Evolutionary conservation across 331 rosid species (phyloP).

Genomic region (Rhamnella rubrinervis): DNA sequence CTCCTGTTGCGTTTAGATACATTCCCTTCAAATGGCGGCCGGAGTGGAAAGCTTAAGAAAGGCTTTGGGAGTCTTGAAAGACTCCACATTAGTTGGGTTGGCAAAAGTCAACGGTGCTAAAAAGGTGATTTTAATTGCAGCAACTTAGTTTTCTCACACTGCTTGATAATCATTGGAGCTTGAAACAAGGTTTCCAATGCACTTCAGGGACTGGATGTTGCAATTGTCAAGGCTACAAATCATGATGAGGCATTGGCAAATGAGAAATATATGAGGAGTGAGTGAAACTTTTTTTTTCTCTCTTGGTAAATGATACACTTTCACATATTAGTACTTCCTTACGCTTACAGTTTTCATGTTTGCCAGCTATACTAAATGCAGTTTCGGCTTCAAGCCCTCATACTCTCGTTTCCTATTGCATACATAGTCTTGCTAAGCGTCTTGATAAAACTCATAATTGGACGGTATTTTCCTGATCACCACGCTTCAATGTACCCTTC

Average conservation of each 20-base stretch:
- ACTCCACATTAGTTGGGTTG: slow-evolving; percentile 89
- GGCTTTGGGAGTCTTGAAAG: slow-evolving; percentile 96
- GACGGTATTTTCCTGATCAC: slow-evolving; percentile 63
- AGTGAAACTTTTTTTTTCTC: slow-evolving; percentile 20
- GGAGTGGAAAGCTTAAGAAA: slow-evolving; percentile 53
- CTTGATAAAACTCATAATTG: slow-evolving; percentile 93
- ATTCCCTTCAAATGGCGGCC: no score
- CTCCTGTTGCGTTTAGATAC: no score
- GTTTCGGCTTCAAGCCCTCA: slow-evolving; percentile 95
- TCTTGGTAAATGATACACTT: no score
- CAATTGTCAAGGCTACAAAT: slow-evolving; percentile 91
- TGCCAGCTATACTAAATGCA: slow-evolving; percentile 83
- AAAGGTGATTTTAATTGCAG: slow-evolving; percentile 51
- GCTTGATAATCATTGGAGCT: slow-evolving; percentile 3
- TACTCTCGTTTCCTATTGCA: slow-evolving; percentile 98
- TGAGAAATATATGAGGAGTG: slow-evolving; percentile 90
- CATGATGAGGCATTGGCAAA: slow-evolving; percentile 92
- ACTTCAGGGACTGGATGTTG: slow-evolving; percentile 85
- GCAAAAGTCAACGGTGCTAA: slow-evolving; percentile 98
- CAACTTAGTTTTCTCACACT: slow-evolving; percentile 8
- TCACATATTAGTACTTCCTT: neutral
- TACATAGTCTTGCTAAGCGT: slow-evolving; percentile 89
- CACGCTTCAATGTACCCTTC: no score
- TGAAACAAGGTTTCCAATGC: slow-evolving; percentile 23
- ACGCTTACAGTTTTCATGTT: slow-evolving; percentile 25